Evolutionary conservation across 768 basidiomycete species (phyloP).

Genomic region (Hortiboletus flavorubellus): DNA sequence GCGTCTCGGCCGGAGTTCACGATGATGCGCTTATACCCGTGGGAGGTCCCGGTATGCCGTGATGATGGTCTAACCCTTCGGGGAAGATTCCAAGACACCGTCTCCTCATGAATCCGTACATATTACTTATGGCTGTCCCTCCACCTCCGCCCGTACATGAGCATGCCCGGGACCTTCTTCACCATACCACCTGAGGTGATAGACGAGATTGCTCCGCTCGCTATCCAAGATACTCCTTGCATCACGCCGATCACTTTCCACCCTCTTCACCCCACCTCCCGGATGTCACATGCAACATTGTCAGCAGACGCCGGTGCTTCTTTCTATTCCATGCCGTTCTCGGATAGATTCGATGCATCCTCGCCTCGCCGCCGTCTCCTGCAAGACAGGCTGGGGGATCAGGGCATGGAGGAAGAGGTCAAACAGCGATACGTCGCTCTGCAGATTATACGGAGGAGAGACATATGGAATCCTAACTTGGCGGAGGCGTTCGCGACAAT

Average conservation of each 20-base stretch:
- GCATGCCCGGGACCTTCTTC: conserved; percentile 34
- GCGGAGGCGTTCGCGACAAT: conserved; percentile 49
- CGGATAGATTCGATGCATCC: conserved; percentile 46
- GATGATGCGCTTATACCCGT: conserved; percentile 19
- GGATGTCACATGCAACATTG: conserved; percentile 28
- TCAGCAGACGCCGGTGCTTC: conserved; percentile 24
- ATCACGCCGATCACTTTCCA: conserved; percentile 35
- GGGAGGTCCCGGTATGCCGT: conserved; percentile 28
- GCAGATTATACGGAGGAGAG: conserved; percentile 40
- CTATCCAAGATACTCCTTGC: conserved; percentile 27
- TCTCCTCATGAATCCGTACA: conserved; percentile 22
- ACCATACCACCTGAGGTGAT: conserved; percentile 34
- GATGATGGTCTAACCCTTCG: conserved; percentile 29
- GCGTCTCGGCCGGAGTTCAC: conserved; percentile 19
- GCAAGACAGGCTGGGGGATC: conserved; percentile 20
- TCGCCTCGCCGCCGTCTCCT: conserved; percentile 41
- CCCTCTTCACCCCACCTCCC: conserved; percentile 34
- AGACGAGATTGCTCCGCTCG: conserved; percentile 34
- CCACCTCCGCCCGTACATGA: conserved; percentile 14
- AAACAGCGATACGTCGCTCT: conserved; percentile 43
- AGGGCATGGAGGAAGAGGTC: conserved; percentile 43
- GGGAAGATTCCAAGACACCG: conserved; percentile 26
- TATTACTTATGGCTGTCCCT: conserved; percentile 20
- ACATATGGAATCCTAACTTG: conserved; percentile 35
- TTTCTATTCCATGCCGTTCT: conserved; percentile 41